phyloP scores from a whole-genome alignment of 768 basidiomycete genomes.

The Auricularia cornea region DNA sequence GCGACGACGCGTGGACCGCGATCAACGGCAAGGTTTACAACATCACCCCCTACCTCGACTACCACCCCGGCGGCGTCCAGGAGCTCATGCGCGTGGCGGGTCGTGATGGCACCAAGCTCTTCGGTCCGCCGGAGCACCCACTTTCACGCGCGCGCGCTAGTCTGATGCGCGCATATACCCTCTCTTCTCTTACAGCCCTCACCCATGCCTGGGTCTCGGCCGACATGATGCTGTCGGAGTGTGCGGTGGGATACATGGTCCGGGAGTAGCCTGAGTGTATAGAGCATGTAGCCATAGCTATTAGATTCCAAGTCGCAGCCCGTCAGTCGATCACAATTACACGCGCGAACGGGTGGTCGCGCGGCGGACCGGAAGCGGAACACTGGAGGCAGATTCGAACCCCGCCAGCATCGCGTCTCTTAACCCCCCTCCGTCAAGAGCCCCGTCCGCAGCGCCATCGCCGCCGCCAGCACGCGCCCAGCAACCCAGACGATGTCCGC shows the following conservation, averaged over 20 bases:
- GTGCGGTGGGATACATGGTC: constrained; percentile 85
- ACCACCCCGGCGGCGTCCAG: constrained; percentile 90
- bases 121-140: constrained; percentile 38
- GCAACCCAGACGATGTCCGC: neutral
- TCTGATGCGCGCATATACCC: neutral
- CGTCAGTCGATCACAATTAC: neutral
- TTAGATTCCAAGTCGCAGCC: neutral
- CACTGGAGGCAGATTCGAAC: neutral
- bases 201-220: constrained; percentile 97
- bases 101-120: constrained; percentile 88
- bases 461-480: too few species aligned
- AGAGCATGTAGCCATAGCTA: neutral
- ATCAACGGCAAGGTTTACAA: constrained; percentile 95
- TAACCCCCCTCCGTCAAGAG: neutral
- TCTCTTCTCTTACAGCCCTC: constrained; percentile 39
- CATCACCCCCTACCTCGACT: constrained; percentile 83
- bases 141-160: neutral
- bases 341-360: neutral
- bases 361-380: neutral
- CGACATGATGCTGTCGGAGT: constrained; percentile 93
- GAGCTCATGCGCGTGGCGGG: constrained; percentile 95
- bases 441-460: too few species aligned
- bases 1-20: constrained; percentile 86
- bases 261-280: constrained; percentile 36
- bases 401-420: neutral